phyloP scores from a whole-genome alignment of 2,329 filamentous ascomycete genomes.

The Drechslerella stenobrocha region DNA sequence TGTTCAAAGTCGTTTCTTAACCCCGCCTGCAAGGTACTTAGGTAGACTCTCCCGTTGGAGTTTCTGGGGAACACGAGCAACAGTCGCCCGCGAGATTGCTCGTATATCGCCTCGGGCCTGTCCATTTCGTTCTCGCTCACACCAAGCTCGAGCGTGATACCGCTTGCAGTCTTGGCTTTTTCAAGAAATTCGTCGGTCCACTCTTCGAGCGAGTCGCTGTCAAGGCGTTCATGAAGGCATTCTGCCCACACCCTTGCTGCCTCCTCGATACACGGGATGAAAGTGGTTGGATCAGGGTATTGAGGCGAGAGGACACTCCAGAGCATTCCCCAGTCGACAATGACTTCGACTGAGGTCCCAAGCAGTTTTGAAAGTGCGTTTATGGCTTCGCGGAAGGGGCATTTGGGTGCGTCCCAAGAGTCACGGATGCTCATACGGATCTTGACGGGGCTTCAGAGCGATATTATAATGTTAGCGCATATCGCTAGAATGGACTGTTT shows the following conservation, averaged over 20 bases:
- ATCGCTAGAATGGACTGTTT: conserved; percentile 2
- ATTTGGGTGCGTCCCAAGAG: conserved; percentile 39
- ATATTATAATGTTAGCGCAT: conserved; percentile 14
- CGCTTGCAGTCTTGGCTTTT: conserved; percentile 24
- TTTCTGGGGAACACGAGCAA: conserved; percentile 30
- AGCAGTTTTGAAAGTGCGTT: conserved; percentile 27
- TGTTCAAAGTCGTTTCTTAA: conserved; percentile 33
- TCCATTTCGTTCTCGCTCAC: conserved; percentile 27
- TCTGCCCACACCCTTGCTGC: conserved; percentile 30
- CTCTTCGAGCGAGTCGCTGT: conserved; percentile 25
- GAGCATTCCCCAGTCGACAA: conserved; percentile 41
- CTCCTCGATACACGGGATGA: conserved; percentile 37
- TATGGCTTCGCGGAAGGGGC: conserved; percentile 33
- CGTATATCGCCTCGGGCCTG: conserved; percentile 26
- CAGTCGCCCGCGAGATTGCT: conserved; percentile 3
- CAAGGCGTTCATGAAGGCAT: conserved; percentile 46
- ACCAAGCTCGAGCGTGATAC: conserved; percentile 36
- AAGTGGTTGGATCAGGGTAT: conserved; percentile 40
- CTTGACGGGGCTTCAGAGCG: conserved; percentile 38
- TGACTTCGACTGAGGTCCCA: conserved; percentile 16
- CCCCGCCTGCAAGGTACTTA: conserved; percentile 37
- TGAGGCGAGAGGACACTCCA: conserved; percentile 34
- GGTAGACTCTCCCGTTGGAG: conserved; percentile 25
- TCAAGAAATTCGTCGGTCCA: conserved; percentile 43
- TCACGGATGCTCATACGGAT: conserved; percentile 45